Percentiles rank a stretch among this genome's conserved stretches.
Evolutionary conservation across 2,329 filamentous ascomycete genomes (phyloP).

Genomic region (Trichoderma citrinoviride): DNA sequence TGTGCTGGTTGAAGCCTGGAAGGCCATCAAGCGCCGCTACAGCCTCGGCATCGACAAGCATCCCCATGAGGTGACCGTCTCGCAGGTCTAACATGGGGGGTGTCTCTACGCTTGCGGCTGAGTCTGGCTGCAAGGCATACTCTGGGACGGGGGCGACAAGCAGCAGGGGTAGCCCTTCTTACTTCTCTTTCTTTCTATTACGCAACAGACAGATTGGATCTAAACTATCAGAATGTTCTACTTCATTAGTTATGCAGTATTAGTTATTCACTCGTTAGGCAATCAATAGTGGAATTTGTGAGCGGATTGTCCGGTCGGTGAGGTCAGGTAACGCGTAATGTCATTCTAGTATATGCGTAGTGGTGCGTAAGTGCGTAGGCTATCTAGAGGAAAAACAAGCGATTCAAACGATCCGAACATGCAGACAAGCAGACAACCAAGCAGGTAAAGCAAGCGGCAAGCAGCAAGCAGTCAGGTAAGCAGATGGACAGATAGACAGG

Average conservation of each 20-base stretch:
- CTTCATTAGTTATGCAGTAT: constrained; percentile 11
- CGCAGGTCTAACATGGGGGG: constrained; percentile 6
- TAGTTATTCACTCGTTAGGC: constrained; percentile 5
- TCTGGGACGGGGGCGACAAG: not conserved
- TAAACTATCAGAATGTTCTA: constrained; percentile 14
- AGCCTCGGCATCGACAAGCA: constrained; percentile 35
- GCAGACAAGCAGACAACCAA: too few relatives aligned
- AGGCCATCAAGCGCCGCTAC: constrained; percentile 60
- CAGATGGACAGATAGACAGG: too few relatives aligned
- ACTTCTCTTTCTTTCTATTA: not conserved
- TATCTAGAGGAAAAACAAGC: constrained; percentile 5
- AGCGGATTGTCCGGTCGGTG: not conserved
- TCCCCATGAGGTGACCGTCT: constrained; percentile 4
- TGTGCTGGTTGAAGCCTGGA: constrained; percentile 64
- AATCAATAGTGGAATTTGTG: not conserved
- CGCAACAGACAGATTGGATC: not conserved
- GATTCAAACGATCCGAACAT: too few relatives aligned
- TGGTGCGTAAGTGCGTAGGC: constrained; percentile 1
- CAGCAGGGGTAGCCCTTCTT: too few relatives aligned
- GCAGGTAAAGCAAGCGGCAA: too few relatives aligned
- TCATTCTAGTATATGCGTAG: constrained; percentile 13
- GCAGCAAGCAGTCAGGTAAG: too few relatives aligned
- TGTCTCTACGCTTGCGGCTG: not conserved
- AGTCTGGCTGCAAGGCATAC: not conserved
- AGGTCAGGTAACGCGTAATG: constrained; percentile 15